Conservation (phyloP, 202 grass and related monocot genomes). For the Hordeum pubiflorum region DNA sequence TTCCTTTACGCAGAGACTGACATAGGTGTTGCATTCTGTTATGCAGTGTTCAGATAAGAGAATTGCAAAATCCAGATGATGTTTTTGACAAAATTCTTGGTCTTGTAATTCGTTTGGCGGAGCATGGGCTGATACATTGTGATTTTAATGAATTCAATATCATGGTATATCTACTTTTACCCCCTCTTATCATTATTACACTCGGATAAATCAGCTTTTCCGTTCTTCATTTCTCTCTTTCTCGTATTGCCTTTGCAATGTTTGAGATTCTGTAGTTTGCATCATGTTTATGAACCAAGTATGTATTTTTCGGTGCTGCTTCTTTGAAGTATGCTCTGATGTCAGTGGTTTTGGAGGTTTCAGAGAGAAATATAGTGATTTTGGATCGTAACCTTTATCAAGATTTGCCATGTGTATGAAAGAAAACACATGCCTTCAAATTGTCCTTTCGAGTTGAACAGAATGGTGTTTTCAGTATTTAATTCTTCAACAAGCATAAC, state of each 20-base stretch:
- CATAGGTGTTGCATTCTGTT: background rate
- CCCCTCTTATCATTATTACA: background rate
- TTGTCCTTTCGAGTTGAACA: background rate
- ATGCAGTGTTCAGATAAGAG: conserved; percentile 75
- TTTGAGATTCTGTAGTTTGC: background rate
- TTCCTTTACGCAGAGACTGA: background rate
- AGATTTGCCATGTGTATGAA: background rate
- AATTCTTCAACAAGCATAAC: background rate
- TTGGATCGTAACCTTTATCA: background rate
- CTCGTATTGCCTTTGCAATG: background rate
- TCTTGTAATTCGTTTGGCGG: conserved; percentile 71
- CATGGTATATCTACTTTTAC: conserved; percentile 54
- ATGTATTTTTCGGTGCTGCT: background rate
- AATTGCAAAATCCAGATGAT: conserved; percentile 73
- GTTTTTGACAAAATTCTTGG: conserved; percentile 80
- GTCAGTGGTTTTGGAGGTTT: background rate
- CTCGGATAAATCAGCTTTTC: background rate
- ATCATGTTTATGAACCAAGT: background rate
- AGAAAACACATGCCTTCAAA: background rate
- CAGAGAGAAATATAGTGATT: background rate
- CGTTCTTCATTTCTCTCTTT: background rate
- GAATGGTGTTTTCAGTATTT: background rate
- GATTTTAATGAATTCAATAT: conserved; percentile 99
- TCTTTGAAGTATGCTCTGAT: background rate
- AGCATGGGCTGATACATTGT: conserved; percentile 97